Evolutionary conservation across 331 rosid species (phyloP).

Genomic region (Quercus phellos): DNA sequence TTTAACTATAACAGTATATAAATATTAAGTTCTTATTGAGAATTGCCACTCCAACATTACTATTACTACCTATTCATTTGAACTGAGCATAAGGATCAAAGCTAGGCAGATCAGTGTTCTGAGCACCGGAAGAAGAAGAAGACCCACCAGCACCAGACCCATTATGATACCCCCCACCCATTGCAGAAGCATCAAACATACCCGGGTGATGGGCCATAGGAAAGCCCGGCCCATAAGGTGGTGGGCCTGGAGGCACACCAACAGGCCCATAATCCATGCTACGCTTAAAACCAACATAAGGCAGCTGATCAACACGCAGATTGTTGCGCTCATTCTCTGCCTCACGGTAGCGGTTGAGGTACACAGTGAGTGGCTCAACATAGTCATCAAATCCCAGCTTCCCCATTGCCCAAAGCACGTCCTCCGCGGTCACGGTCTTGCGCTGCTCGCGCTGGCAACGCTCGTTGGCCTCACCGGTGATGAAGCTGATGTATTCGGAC

Average conservation of each 20-base stretch:
- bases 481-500: slow-evolving; percentile 49
- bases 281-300: not conserved
- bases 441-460: slow-evolving; percentile 39
- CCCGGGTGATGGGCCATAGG: not conserved
- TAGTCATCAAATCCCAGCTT: slow-evolving; percentile 48
- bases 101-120: not conserved
- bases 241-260: not conserved
- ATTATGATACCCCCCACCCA: not conserved
- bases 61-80: not conserved
- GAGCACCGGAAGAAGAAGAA: not conserved
- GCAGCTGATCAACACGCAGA: not conserved
- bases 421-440: slow-evolving; percentile 45
- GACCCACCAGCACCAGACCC: slow-evolving; percentile 7
- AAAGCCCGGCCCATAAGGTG: slow-evolving; percentile 14
- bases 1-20: no score
- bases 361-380: slow-evolving; percentile 22
- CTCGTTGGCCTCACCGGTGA: slow-evolving; percentile 47
- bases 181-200: not conserved
- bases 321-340: not conserved
- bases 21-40: not conserved
- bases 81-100: slow-evolving; percentile 24
- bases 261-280: not conserved
- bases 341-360: slow-evolving; percentile 29
- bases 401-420: slow-evolving; percentile 38
- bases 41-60: not conserved